Conservation (phyloP, 148 eudicot species). For the Nepenthes mirabilis region DNA sequence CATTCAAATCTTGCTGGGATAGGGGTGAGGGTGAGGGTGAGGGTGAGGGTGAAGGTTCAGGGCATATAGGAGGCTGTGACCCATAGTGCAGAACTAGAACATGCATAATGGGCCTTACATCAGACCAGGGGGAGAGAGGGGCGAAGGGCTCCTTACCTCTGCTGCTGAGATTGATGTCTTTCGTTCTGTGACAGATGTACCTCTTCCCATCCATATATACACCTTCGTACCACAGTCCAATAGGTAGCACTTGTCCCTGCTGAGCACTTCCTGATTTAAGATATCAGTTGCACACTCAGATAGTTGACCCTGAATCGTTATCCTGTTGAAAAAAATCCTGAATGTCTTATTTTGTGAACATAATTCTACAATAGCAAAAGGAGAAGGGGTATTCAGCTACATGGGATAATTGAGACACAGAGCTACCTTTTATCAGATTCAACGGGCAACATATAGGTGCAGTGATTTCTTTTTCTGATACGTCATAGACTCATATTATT, state of each 20-base stretch:
- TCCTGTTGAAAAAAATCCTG: slow-evolving; percentile 13
- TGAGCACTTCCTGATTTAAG: slow-evolving; percentile 35
- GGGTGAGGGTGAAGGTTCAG: no score
- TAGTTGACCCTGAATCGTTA: slow-evolving; percentile 22
- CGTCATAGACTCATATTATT: no score
- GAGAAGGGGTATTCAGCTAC: neutral
- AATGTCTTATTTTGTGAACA: no score
- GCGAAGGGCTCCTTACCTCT: slow-evolving; percentile 29
- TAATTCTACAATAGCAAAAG: neutral
- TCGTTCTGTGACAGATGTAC: slow-evolving; percentile 42
- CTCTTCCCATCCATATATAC: slow-evolving; percentile 70
- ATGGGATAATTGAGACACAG: neutral
- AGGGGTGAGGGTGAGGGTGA: no score
- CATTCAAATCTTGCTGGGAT: no score
- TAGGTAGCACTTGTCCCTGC: slow-evolving; percentile 52
- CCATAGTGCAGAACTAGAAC: no score
- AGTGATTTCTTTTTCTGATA: no score
- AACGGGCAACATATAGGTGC: no score
- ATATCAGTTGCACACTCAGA: slow-evolving; percentile 16
- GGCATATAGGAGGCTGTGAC: no score
- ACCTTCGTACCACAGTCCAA: slow-evolving; percentile 54
- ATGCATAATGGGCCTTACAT: no score
- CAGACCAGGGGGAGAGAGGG: no score
- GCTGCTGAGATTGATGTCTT: slow-evolving; percentile 42
- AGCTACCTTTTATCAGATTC: no score